Percentiles rank a stretch among this genome's conserved stretches.
These are phyloP conservation scores for Vaccinium darrowii DNA, from an alignment of 148 eudicot species.

Conservation along the genomic window DNA sequence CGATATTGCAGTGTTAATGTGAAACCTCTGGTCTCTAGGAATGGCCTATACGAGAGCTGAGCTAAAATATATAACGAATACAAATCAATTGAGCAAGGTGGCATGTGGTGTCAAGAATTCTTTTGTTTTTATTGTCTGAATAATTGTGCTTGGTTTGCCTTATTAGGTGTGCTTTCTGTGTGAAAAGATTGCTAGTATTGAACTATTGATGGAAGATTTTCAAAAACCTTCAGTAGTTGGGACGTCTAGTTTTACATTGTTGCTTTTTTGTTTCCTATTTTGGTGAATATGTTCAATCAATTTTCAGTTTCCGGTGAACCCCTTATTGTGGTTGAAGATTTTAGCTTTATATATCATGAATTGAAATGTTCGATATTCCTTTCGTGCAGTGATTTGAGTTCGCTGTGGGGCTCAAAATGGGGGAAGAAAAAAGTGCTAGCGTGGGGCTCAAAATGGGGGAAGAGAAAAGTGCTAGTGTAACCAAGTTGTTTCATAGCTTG, in stretches of 20 bases:
- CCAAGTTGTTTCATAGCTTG: slow-evolving; percentile 11
- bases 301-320: background rate
- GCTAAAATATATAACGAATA: no score
- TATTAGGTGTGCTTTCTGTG: background rate
- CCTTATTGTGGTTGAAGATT: background rate
- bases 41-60: no score
- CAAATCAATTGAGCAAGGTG: no score
- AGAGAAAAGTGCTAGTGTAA: background rate
- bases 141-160: background rate
- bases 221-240: background rate
- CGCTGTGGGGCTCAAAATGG: slow-evolving; percentile 6
- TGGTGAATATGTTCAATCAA: background rate
- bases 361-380: background rate
- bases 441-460: background rate
- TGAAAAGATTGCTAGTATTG: background rate
- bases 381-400: slow-evolving; percentile 12
- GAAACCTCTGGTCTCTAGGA: no score
- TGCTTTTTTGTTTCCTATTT: background rate
- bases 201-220: background rate
- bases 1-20: no score
- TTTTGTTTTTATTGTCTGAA: background rate
- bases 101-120: background rate
- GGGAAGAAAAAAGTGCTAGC: no score
- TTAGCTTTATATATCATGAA: background rate
- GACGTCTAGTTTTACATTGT: background rate